phyloP scores from a whole-genome alignment of 164 flowering plant species.

The Vitis rupestris region DNA sequence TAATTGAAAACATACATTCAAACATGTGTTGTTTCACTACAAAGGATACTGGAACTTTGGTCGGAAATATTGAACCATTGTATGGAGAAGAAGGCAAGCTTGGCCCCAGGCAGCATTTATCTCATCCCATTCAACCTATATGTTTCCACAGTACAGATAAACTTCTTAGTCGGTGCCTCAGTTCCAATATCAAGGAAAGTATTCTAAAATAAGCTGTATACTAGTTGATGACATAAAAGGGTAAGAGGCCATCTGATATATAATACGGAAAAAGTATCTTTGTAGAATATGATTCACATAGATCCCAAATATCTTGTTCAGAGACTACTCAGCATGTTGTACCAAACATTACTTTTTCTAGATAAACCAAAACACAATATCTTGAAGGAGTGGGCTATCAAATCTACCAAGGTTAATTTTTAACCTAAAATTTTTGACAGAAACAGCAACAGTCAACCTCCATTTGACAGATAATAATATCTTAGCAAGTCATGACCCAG shows the following conservation, averaged over 20 bases:
- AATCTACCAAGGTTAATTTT: too few species aligned
- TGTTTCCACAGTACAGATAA: constrained; percentile 4
- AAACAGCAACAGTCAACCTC: not conserved
- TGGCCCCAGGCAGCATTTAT: constrained; percentile 99
- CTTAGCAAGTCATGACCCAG: not conserved
- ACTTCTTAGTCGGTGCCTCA: not conserved
- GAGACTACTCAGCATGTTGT: too few species aligned
- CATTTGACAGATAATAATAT: not conserved
- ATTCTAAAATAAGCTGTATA: not conserved
- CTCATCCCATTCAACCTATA: constrained; percentile 99
- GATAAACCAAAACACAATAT: too few species aligned
- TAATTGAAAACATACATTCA: not conserved
- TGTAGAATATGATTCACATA: too few species aligned
- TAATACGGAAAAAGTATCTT: too few species aligned
- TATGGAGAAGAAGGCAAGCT: constrained; percentile 96
- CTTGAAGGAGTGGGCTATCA: too few species aligned
- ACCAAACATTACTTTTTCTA: too few species aligned
- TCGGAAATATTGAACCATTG: constrained; percentile 88
- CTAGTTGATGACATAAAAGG: too few species aligned
- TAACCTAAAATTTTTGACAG: not conserved
- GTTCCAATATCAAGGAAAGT: not conserved
- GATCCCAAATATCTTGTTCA: too few species aligned
- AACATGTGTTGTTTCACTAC: not conserved
- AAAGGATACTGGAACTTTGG: constrained; percentile 86
- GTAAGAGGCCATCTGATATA: not conserved